Evolutionary conservation across 345 rosid species (phyloP).

Genomic region (Pseudoturritis turrita): DNA sequence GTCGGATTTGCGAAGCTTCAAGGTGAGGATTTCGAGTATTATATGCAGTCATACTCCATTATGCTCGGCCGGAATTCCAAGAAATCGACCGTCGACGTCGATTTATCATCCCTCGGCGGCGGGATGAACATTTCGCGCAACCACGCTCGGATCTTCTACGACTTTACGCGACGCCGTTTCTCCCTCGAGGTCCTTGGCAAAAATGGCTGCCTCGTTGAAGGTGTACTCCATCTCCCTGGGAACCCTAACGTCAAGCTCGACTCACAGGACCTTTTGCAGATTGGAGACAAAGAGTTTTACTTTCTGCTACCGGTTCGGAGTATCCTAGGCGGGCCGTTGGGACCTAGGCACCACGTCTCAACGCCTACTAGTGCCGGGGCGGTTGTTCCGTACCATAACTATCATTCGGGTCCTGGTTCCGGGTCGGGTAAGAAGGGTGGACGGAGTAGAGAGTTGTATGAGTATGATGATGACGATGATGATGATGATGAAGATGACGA

Average conservation of each 20-base stretch:
- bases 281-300: constrained; percentile 93
- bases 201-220: constrained; percentile 95
- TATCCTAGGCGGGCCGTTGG: constrained; percentile 68
- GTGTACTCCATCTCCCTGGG: constrained; percentile 94
- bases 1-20: constrained; percentile 98
- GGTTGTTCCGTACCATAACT: constrained; percentile 47
- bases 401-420: constrained; percentile 38
- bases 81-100: constrained; percentile 94
- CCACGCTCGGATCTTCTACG: constrained; percentile 92
- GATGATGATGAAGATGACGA: constrained; percentile 34
- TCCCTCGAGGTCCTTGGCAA: constrained; percentile 98
- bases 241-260: constrained; percentile 90
- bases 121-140: constrained; percentile 97
- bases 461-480: constrained; percentile 44
- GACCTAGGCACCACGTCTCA: constrained; percentile 58
- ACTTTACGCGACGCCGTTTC: constrained; percentile 94
- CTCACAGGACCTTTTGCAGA: constrained; percentile 90
- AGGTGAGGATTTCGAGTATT: constrained; percentile 96
- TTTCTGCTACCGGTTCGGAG: constrained; percentile 87
- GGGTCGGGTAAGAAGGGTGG: constrained; percentile 55
- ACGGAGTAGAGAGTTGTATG: constrained; percentile 55
- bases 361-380: constrained; percentile 20
- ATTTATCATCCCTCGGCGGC: constrained; percentile 89
- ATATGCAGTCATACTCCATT: constrained; percentile 97
- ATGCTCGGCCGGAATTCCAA: constrained; percentile 92